Base-by-base conservation (phyloP, 1,139 yeast genomes). In the Pichia sp. region DNA sequence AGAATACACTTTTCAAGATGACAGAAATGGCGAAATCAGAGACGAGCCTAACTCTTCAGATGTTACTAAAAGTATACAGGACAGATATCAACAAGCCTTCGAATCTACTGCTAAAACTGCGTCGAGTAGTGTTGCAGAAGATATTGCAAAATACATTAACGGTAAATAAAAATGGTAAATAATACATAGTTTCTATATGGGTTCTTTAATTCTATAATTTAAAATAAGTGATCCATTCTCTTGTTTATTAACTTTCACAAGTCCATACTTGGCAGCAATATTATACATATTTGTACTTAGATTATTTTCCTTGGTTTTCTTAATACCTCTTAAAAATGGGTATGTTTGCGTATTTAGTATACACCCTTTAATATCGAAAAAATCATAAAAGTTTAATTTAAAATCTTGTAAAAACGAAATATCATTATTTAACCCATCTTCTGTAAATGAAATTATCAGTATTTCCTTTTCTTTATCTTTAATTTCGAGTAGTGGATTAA, bases 1-100 rank as follows among this genome's bases (percentile, higher is more conserved):
- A 59, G 89, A 83, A 61, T 85, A 86, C 60, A 80, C 88, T 1
- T 85, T 83, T 68, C 81, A 88, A 3, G 88, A 80, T 47, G 89
- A 83, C 59, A 73, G 76, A 45, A 68, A 65, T 39, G 80, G 84
- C 13, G 94, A 85, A 60, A 63, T 84, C 12, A 73, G 71, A 46
- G 77, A 69, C 13, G 44, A 40, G 8, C 22, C 25, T 26, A 39
- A 42, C 24, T 58, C 58, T 6, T 32, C 48, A 18, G 51, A 52
- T 32, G 44, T 49, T 13, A 45, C 54, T 11, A 77, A 76, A 8
- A 81, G 76, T 35, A 67, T 86, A 45, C 89, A 85, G 62, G 73
- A 77, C 20, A 73, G 88, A 47, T 87, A 86, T 62, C 85, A 83
- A 62, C 76, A 74, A 38, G 94, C 95, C 2, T 76, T 82, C 54